Conservation (phyloP, 2,329 filamentous ascomycete species). For the Alternaria triticimaculans region DNA sequence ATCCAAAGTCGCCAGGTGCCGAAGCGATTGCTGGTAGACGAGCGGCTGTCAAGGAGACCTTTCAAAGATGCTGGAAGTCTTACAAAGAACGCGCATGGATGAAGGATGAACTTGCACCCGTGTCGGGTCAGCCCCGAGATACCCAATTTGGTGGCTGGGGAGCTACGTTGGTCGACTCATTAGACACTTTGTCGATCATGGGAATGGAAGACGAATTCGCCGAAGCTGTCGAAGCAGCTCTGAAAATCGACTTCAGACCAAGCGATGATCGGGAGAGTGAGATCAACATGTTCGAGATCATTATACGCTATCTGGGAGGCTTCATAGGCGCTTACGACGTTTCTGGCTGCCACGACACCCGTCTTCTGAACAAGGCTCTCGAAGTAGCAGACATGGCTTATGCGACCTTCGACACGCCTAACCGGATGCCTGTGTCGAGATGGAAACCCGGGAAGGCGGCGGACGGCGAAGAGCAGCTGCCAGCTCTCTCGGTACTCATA, state of each 20-base stretch:
- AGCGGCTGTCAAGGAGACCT: constrained; percentile 41
- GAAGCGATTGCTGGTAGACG: not conserved
- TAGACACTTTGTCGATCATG: constrained; percentile 58
- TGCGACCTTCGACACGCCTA: constrained; percentile 86
- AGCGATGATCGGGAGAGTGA: constrained; percentile 45
- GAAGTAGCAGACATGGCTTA: constrained; percentile 82
- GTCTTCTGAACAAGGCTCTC: constrained; percentile 77
- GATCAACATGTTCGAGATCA: constrained; percentile 58
- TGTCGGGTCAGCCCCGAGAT: constrained; percentile 47
- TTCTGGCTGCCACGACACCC: constrained; percentile 67
- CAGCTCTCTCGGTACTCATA: constrained; percentile 49
- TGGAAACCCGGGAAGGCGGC: constrained; percentile 51
- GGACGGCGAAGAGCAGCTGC: constrained; percentile 43
- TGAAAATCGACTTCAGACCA: constrained; percentile 51
- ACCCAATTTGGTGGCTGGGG: constrained; percentile 55
- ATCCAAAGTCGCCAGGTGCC: not conserved
- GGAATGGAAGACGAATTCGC: constrained; percentile 53
- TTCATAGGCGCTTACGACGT: constrained; percentile 87
- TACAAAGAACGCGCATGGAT: constrained; percentile 59
- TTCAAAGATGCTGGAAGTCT: constrained; percentile 52
- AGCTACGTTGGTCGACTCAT: constrained; percentile 52
- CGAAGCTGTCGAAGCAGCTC: constrained; percentile 51
- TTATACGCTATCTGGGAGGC: constrained; percentile 84
- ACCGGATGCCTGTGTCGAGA: constrained; percentile 76
- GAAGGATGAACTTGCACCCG: constrained; percentile 55